These are phyloP conservation scores for Daldinia decipiens DNA, from an alignment of 495 filamentous ascomycete species.

Conservation along the genomic window DNA sequence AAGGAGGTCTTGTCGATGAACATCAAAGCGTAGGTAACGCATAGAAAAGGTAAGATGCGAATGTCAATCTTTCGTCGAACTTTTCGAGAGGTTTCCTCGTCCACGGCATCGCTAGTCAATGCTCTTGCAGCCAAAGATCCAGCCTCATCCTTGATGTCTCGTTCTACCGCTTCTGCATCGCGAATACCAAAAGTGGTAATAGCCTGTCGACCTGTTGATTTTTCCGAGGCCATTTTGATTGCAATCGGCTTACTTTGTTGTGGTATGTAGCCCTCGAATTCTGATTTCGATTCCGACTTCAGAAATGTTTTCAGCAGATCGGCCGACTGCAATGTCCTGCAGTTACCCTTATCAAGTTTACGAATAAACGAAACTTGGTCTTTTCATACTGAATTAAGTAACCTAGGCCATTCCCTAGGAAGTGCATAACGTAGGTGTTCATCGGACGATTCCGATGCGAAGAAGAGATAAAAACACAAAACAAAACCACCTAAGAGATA, in stretches of 20 bases:
- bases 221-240: conserved; percentile 22
- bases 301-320: neutral
- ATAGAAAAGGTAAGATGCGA: conserved; percentile 40
- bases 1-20: conserved; percentile 39
- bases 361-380: neutral
- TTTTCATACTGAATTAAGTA: too few species aligned
- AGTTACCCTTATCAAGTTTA: neutral
- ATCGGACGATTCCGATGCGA: neutral
- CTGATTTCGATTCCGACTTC: neutral
- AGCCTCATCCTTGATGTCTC: conserved; percentile 44
- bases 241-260: neutral
- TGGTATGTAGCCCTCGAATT: neutral
- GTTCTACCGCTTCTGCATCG: conserved; percentile 12
- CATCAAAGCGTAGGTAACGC: conserved; percentile 37
- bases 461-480: neutral
- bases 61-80: conserved; percentile 45
- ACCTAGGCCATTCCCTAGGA: too few species aligned
- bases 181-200: neutral
- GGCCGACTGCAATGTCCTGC: neutral
- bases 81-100: conserved; percentile 32
- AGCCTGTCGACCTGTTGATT: neutral
- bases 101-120: conserved; percentile 31
- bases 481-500: neutral
- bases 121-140: conserved; percentile 39
- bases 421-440: too few species aligned